These are phyloP conservation scores for Penstemon eatonii DNA, from an alignment of 257 asterid genomes.

Conservation along the genomic window DNA sequence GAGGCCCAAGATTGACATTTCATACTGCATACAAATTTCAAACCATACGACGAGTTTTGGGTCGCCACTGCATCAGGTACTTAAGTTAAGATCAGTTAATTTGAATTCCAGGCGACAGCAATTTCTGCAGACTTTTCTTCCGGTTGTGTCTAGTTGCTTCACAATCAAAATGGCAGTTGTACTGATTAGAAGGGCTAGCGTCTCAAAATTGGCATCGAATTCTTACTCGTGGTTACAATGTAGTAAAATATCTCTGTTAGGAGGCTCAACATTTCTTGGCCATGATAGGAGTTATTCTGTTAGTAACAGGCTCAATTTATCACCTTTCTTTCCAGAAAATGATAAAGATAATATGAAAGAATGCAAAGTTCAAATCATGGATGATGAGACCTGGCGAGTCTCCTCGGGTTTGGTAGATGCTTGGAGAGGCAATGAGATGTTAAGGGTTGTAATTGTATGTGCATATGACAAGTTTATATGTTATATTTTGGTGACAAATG, in stretches of 20 bases:
- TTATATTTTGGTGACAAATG: too few species aligned
- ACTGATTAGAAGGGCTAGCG: too few species aligned
- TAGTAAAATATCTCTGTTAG: constrained; percentile 24
- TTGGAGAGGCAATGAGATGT: constrained; percentile 44
- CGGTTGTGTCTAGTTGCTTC: neutral
- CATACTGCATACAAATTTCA: too few species aligned
- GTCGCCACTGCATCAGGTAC: too few species aligned
- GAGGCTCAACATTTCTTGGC: constrained; percentile 15
- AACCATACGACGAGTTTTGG: too few species aligned
- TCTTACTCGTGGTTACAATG: too few species aligned
- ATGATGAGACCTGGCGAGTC: constrained; percentile 46
- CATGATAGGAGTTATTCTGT: constrained; percentile 30
- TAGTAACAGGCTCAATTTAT: constrained; percentile 42
- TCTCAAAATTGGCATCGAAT: too few species aligned
- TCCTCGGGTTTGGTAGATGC: constrained; percentile 62
- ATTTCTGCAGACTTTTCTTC: too few species aligned
- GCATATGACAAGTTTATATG: too few species aligned
- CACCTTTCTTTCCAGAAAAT: constrained; percentile 47
- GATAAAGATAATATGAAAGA: constrained; percentile 27
- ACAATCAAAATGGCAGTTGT: too few species aligned
- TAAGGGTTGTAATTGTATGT: too few species aligned
- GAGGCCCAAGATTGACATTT: too few species aligned
- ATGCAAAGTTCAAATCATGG: constrained; percentile 41
- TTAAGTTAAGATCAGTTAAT: neutral
- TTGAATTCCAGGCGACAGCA: constrained; percentile 11